Evolutionary conservation across 2,329 filamentous ascomycete species (phyloP).

Genomic region (Aspergillus sp.): DNA sequence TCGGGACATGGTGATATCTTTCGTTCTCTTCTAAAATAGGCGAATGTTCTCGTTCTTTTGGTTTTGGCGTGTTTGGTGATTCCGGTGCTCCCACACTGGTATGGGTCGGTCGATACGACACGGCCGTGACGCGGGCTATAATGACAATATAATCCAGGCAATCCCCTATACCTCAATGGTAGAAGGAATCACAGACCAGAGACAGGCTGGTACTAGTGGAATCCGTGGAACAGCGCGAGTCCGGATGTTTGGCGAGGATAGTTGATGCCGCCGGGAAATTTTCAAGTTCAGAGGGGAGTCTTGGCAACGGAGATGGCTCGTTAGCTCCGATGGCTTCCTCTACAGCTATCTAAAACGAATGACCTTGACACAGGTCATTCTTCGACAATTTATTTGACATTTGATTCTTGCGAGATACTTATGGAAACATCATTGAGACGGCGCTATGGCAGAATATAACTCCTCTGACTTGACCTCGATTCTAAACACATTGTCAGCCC

Average conservation of each 20-base stretch:
- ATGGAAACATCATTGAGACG: slow-evolving; percentile 1
- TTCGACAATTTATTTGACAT: too few species aligned
- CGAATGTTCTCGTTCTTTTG: neutral
- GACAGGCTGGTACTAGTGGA: neutral
- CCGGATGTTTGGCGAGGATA: neutral
- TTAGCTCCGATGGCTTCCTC: neutral
- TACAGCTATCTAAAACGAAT: neutral
- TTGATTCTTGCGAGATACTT: slow-evolving; percentile 5
- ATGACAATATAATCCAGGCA: too few species aligned
- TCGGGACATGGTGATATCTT: slow-evolving; percentile 34
- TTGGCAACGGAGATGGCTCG: neutral
- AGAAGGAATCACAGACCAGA: too few species aligned
- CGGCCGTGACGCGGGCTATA: too few species aligned
- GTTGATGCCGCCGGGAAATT: slow-evolving; percentile 1
- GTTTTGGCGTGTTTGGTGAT: neutral
- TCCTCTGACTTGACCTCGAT: slow-evolving; percentile 35
- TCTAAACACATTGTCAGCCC: slow-evolving; percentile 35
- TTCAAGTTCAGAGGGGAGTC: neutral
- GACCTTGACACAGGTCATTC: too few species aligned
- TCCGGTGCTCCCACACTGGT: neutral
- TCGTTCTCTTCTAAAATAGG: neutral
- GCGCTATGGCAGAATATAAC: slow-evolving; percentile 12
- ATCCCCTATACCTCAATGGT: too few species aligned
- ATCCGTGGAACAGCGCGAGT: neutral
- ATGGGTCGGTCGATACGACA: too few species aligned